Percentiles rank a stretch among this genome's conserved stretches.
These are phyloP conservation scores for Geotrichum fermentans DNA, from an alignment of 1,139 yeast genomes.

Conservation along the genomic window DNA sequence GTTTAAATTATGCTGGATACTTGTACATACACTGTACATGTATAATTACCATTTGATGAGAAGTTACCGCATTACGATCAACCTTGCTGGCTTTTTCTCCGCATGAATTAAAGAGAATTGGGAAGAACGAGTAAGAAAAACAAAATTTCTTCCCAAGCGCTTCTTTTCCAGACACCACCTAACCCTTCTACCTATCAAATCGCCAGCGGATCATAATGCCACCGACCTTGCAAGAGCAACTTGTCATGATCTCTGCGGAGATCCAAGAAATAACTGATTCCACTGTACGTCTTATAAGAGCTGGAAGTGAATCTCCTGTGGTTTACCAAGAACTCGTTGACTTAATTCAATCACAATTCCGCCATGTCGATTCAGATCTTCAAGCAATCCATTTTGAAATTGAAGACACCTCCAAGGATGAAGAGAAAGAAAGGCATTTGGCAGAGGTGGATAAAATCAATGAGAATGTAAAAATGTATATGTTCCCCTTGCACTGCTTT, in stretches of 20 bases:
- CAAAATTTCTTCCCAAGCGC: too few species aligned
- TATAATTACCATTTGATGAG: too few species aligned
- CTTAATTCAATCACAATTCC: conserved; percentile 30
- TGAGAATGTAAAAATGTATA: conserved; percentile 29
- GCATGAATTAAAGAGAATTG: too few species aligned
- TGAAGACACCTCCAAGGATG: conserved; percentile 21
- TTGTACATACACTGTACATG: too few species aligned
- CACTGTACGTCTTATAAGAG: conserved; percentile 25
- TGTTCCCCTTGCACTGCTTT: background rate
- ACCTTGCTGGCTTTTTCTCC: too few species aligned
- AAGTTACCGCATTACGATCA: too few species aligned
- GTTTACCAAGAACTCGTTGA: conserved; percentile 33
- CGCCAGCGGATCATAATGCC: too few species aligned
- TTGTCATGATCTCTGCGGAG: conserved; percentile 20
- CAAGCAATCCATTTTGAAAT: conserved; percentile 26
- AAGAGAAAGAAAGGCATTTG: conserved; percentile 18
- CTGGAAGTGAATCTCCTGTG: conserved; percentile 22
- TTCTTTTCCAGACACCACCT: too few species aligned
- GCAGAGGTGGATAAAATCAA: conserved; percentile 28
- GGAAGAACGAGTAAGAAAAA: too few species aligned
- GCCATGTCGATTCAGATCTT: conserved; percentile 28
- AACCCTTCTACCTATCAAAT: too few species aligned
- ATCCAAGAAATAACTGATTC: conserved; percentile 26
- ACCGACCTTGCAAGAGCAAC: background rate
- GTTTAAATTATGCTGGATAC: background rate